Percentiles rank a stretch among this genome's conserved stretches.
These are phyloP conservation scores for Daldinia sp. DNA, from an alignment of 2,329 filamentous ascomycete genomes.

Conservation along the genomic window DNA sequence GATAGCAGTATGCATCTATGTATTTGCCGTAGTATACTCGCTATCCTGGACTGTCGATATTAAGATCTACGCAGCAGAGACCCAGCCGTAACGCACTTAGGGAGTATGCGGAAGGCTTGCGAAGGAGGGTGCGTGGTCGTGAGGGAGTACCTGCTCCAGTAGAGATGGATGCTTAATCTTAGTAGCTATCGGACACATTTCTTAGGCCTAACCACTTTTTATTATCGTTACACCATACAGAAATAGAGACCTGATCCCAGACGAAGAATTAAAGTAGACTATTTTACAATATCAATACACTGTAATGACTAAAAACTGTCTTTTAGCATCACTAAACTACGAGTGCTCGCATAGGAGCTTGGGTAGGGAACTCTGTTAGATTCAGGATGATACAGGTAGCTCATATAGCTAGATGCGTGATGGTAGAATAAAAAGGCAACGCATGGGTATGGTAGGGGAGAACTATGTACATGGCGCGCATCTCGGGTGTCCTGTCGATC, in stretches of 20 bases:
- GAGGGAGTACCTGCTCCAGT: constrained; percentile 13
- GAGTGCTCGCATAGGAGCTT: neutral
- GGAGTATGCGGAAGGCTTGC: constrained; percentile 34
- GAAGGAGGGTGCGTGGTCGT: neutral
- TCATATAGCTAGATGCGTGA: constrained; percentile 31
- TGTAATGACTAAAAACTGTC: neutral
- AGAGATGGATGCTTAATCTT: constrained; percentile 14
- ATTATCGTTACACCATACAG: no score
- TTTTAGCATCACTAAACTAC: neutral
- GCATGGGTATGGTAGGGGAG: constrained; percentile 6
- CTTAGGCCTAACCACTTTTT: no score
- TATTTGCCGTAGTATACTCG: constrained; percentile 54
- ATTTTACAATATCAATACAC: neutral
- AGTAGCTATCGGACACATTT: neutral
- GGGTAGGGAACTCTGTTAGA: constrained; percentile 23
- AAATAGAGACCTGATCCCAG: neutral
- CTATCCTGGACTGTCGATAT: constrained; percentile 66
- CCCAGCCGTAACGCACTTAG: constrained; percentile 64
- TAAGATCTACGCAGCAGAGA: constrained; percentile 68
- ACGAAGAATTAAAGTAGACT: neutral
- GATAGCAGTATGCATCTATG: neutral
- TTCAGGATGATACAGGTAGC: constrained; percentile 36
- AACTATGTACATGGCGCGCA: constrained; percentile 37
- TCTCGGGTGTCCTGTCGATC: constrained; percentile 19
- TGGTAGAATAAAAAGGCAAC: constrained; percentile 11